These are phyloP conservation scores for Penicillium sp. DNA, from an alignment of 2,329 filamentous ascomycete species.

Conservation along the genomic window DNA sequence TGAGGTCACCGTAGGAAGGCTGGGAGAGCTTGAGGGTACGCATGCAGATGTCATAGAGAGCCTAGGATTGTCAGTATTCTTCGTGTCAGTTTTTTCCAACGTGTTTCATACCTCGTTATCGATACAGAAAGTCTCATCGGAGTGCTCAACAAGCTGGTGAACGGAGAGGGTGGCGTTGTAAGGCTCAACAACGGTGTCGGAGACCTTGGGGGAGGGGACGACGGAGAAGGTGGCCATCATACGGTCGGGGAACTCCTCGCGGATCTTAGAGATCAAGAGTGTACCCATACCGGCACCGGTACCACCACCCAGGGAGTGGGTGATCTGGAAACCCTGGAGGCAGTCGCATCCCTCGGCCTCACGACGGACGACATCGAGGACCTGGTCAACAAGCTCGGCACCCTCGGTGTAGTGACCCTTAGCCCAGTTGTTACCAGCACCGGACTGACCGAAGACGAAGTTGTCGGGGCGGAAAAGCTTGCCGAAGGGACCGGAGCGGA, in stretches of 20 bases:
- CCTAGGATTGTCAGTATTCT: conserved; percentile 45
- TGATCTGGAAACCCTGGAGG: conserved; percentile 99
- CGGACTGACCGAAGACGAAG: conserved; percentile 99
- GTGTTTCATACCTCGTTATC: conserved; percentile 77
- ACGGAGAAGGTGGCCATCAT: conserved; percentile 99
- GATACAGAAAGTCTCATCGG: conserved; percentile 99
- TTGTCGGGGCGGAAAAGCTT: conserved; percentile 99
- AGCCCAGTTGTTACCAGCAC: conserved; percentile 99
- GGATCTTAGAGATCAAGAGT: conserved; percentile 99
- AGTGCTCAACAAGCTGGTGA: conserved; percentile 99
- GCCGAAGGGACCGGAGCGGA: conserved; percentile 95
- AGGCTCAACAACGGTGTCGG: conserved; percentile 98
- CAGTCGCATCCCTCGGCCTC: conserved; percentile 99
- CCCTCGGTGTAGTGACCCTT: conserved; percentile 99
- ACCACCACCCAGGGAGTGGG: conserved; percentile 99
- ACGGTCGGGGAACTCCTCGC: conserved; percentile 99
- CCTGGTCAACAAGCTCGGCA: conserved; percentile 97
- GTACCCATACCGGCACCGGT: conserved; percentile 99
- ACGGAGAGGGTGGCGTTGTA: conserved; percentile 99
- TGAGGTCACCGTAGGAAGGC: conserved; percentile 98
- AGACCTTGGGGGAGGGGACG: conserved; percentile 98
- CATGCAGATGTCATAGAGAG: conserved; percentile 99
- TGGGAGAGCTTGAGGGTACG: conserved; percentile 97
- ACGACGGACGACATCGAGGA: conserved; percentile 96
- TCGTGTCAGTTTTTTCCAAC: background rate